Evolutionary conservation across 352 stramenopile genomes (phyloP).

Genomic region (Phytopythium mirpurense): DNA sequence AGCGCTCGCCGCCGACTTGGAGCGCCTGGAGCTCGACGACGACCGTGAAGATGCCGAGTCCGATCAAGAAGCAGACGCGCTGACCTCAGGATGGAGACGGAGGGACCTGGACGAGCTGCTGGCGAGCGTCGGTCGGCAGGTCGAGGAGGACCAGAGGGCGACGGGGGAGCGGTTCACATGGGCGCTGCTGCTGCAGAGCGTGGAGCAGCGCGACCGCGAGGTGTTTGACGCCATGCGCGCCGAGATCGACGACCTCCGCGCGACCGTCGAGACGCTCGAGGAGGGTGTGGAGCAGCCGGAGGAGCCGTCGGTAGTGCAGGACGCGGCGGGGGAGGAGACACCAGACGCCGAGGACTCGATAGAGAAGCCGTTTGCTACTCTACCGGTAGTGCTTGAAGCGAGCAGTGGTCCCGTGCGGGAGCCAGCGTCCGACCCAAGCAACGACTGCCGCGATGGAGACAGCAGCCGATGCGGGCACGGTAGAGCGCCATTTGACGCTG

Average conservation of each 20-base stretch:
- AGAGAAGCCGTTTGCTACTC: no score
- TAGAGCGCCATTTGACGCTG: no score
- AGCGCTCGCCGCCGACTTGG: conserved; percentile 30
- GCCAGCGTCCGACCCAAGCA: no score
- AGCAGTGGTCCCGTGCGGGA: no score
- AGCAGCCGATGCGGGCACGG: no score
- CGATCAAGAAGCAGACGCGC: not conserved
- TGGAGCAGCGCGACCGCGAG: conserved; percentile 28
- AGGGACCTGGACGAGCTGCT: conserved; percentile 30
- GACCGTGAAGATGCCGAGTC: conserved; percentile 3
- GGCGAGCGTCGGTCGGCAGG: no score
- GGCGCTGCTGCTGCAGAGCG: conserved; percentile 27
- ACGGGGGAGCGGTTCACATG: conserved; percentile 15
- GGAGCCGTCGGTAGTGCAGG: not conserved
- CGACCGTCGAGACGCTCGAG: conserved; percentile 10
- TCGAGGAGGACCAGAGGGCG: not conserved
- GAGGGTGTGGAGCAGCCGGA: not conserved
- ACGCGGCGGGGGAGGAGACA: not conserved
- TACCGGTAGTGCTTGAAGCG: no score
- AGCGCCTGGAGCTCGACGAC: conserved; percentile 1
- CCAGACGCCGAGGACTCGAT: no score
- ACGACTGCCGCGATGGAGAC: no score
- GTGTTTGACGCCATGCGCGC: conserved; percentile 32
- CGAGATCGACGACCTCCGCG: conserved; percentile 25
- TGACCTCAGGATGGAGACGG: not conserved